A percentile compares a stretch with the other conserved stretches of the same genome.
Conservation (phyloP, 108 stramenopile genomes). For the Conticribra guillardii region DNA sequence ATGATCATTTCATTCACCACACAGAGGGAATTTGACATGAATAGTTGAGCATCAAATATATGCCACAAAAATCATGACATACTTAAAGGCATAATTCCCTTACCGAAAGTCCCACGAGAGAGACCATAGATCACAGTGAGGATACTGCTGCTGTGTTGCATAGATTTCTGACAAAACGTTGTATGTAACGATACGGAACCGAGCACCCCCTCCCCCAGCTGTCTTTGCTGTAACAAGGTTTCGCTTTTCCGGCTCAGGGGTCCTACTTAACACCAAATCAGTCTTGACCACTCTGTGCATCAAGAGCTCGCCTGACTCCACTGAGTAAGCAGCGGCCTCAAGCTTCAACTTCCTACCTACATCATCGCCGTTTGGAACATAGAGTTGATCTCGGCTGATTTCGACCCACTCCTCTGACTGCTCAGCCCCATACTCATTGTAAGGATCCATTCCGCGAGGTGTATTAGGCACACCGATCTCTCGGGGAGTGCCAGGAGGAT, state of each 20-base stretch:
- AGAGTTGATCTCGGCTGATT: conserved; percentile 77
- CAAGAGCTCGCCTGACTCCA: conserved; percentile 79
- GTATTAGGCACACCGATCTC: conserved; percentile 55
- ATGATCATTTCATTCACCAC: not conserved
- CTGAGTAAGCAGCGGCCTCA: conserved; percentile 81
- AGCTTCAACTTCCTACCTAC: conserved; percentile 84
- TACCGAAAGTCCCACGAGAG: conserved; percentile 92
- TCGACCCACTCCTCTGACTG: conserved; percentile 77
- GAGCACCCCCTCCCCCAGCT: conserved; percentile 64
- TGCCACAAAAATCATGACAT: conserved; percentile 5
- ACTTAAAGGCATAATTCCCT: conserved; percentile 11
- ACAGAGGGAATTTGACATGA: not conserved
- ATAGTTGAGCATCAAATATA: not conserved
- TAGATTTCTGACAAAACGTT: conserved; percentile 99
- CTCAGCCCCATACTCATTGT: conserved; percentile 39
- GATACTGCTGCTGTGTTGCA: conserved; percentile 97
- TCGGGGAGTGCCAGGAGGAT: conserved; percentile 60
- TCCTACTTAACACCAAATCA: conserved; percentile 79
- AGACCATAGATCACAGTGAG: conserved; percentile 97
- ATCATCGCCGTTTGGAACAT: conserved; percentile 76
- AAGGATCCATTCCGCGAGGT: conserved; percentile 31
- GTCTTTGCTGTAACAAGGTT: conserved; percentile 75
- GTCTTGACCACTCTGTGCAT: conserved; percentile 91
- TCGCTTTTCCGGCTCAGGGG: conserved; percentile 85
- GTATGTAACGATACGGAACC: conserved; percentile 95